phyloP scores from a whole-genome alignment of 2,329 filamentous ascomycete genomes.

The Calonectria pauciramosa region DNA sequence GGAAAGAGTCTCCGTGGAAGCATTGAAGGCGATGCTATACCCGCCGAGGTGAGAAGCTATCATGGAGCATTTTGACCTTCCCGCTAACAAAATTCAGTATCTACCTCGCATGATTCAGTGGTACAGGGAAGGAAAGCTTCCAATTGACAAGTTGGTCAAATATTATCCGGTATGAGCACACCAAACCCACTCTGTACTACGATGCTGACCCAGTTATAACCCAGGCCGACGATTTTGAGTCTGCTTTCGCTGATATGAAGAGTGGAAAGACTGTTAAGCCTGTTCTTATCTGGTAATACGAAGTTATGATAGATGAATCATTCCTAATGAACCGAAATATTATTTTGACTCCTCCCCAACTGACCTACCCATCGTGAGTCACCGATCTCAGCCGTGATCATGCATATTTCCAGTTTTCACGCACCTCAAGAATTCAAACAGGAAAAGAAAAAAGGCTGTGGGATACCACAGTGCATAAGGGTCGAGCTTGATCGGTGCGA shows the following conservation, averaged over 20 bases:
- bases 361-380: not conserved
- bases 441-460: not conserved
- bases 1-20: constrained; percentile 1
- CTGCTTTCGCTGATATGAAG: not conserved
- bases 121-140: not conserved
- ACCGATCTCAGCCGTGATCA: not conserved
- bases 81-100: not conserved
- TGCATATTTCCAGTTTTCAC: not conserved
- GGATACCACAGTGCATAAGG: not conserved
- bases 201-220: not conserved
- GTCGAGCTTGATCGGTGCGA: not conserved
- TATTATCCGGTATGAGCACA: not conserved
- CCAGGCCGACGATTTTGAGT: not conserved
- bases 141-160: not conserved
- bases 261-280: not conserved
- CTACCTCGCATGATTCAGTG: not conserved
- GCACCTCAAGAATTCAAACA: not conserved
- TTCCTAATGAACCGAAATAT: not conserved
- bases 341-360: not conserved
- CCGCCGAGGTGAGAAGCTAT: not conserved
- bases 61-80: not conserved
- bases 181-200: too few relatives aligned
- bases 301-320: not conserved
- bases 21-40: not conserved
- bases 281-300: not conserved